Conservation (phyloP, 2,329 filamentous ascomycete species). For the Fusarium kyushuense region DNA sequence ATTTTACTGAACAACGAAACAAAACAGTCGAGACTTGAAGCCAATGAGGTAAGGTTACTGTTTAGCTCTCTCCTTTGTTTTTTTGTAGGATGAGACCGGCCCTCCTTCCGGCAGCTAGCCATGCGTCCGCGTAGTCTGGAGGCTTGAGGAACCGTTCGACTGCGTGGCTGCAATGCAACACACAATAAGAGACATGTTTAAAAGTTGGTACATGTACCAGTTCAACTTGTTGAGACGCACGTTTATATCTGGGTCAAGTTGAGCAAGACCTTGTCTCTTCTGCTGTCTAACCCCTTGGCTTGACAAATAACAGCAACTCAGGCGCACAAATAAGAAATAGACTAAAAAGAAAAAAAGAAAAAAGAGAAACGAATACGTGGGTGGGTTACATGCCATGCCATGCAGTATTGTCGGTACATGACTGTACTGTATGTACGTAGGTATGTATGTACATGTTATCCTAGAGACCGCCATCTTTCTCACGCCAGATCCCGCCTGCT, state of each 20-base stretch:
- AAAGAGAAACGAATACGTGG: constrained; percentile 27
- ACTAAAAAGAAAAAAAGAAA: not conserved
- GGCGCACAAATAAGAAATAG: not conserved
- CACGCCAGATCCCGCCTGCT: constrained; percentile 47
- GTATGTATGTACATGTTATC: not conserved
- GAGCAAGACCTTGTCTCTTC: constrained; percentile 10
- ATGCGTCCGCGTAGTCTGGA: constrained; percentile 36
- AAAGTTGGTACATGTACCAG: not conserved
- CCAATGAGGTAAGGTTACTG: constrained; percentile 18
- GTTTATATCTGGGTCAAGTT: not conserved
- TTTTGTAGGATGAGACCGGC: constrained; percentile 18
- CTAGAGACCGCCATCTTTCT: constrained; percentile 30
- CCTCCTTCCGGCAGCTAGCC: constrained; percentile 30
- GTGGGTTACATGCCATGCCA: constrained; percentile 20
- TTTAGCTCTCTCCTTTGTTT: not conserved
- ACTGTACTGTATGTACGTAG: not conserved
- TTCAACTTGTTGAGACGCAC: not conserved
- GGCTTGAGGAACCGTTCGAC: constrained; percentile 30
- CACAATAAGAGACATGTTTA: constrained; percentile 18
- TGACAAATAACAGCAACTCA: constrained; percentile 15
- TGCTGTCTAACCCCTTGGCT: constrained; percentile 14
- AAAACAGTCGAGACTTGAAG: constrained; percentile 6
- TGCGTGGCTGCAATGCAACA: constrained; percentile 37
- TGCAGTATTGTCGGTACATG: constrained; percentile 5
- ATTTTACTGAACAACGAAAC: not conserved